These are phyloP conservation scores for Porodaedalea pini DNA, from an alignment of 1,284 basidiomycete genomes.

Conservation along the genomic window DNA sequence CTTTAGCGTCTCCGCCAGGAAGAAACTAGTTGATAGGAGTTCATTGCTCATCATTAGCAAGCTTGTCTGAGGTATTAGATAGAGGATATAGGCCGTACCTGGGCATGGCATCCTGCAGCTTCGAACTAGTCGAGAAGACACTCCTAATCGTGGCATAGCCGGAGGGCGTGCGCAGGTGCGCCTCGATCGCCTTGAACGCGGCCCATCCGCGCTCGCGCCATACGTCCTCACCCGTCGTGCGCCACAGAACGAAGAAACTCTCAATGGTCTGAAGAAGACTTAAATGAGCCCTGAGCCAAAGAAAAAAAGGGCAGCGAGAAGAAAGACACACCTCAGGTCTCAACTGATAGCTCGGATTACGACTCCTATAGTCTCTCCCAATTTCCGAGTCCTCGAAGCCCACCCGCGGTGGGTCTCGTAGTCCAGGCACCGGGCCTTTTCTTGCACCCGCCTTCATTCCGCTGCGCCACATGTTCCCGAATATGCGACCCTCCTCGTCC, in stretches of 20 bases:
- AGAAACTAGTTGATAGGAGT: constrained; percentile 45
- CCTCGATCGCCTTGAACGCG: constrained; percentile 70
- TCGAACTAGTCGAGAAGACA: constrained; percentile 40
- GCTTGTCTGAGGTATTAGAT: background rate
- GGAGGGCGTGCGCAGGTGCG: constrained; percentile 45
- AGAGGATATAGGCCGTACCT: constrained; percentile 41
- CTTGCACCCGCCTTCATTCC: background rate
- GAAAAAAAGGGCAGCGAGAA: no score
- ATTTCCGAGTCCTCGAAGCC: background rate
- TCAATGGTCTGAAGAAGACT: constrained; percentile 70
- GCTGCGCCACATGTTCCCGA: constrained; percentile 4
- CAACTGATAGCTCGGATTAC: constrained; percentile 11
- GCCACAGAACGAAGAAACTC: constrained; percentile 67
- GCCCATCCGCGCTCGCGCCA: constrained; percentile 79
- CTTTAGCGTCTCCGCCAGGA: constrained; percentile 66
- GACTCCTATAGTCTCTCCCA: constrained; percentile 13
- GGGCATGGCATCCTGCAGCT: constrained; percentile 57
- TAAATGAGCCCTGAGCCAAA: no score
- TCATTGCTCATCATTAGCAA: no score
- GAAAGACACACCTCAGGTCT: constrained; percentile 17
- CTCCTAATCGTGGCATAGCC: constrained; percentile 58
- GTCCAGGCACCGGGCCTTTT: constrained; percentile 15
- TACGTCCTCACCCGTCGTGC: constrained; percentile 59
- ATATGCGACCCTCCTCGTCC: constrained; percentile 6
- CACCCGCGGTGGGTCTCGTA: constrained; percentile 12